Evolutionary conservation across 257 asterid species (phyloP).

Genomic region (Ligustrum vulgare): DNA sequence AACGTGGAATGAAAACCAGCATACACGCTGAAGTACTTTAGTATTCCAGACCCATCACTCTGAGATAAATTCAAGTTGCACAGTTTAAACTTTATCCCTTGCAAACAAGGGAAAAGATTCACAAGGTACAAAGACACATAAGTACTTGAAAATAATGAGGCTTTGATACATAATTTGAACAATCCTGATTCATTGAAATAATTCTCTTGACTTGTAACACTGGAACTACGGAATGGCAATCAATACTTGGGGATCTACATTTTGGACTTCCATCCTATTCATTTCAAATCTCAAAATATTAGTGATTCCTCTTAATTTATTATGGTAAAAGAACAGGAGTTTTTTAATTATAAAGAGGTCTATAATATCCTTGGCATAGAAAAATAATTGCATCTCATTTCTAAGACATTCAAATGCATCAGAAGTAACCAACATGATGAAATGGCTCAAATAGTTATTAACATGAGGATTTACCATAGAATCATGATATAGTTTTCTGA

Average conservation of each 20-base stretch:
- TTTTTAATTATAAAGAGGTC: neutral
- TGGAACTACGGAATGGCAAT: neutral
- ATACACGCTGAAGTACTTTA: too few relatives aligned
- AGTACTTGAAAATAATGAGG: too few relatives aligned
- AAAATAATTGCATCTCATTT: neutral
- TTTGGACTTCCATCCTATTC: neutral
- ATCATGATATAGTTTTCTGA: neutral
- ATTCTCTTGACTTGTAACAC: too few relatives aligned
- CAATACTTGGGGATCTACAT: neutral
- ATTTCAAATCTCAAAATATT: neutral
- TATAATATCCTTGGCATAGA: neutral
- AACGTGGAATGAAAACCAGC: too few relatives aligned
- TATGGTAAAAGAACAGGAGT: slow-evolving; percentile 14
- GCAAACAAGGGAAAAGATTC: too few relatives aligned
- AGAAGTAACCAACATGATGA: neutral
- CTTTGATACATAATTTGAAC: too few relatives aligned
- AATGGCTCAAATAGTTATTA: slow-evolving; percentile 1
- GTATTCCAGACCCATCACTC: too few relatives aligned
- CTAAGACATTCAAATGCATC: neutral
- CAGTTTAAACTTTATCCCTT: too few relatives aligned
- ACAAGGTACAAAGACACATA: too few relatives aligned
- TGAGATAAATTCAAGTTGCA: too few relatives aligned
- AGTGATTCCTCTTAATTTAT: slow-evolving; percentile 4
- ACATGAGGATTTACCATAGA: slow-evolving; percentile 3
- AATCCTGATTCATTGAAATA: too few relatives aligned